These are phyloP conservation scores for Cytidiella melzeri DNA, from an alignment of 768 basidiomycete species.

Conservation along the genomic window DNA sequence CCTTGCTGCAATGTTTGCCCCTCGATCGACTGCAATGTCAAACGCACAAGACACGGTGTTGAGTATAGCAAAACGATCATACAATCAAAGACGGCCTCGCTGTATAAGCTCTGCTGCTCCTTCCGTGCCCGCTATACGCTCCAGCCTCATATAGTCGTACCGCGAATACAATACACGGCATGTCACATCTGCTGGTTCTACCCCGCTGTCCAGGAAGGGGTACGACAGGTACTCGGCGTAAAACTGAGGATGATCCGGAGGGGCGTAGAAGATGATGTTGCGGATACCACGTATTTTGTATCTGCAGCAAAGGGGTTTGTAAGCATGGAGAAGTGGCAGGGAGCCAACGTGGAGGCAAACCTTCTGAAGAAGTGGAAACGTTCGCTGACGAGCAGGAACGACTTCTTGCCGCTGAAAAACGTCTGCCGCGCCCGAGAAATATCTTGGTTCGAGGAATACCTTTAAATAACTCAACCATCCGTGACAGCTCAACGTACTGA, in stretches of 20 bases:
- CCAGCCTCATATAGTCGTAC: conserved; percentile 84
- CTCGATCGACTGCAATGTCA: too few relatives aligned
- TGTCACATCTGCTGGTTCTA: conserved; percentile 84
- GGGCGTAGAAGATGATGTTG: conserved; percentile 89
- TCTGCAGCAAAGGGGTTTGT: conserved; percentile 31
- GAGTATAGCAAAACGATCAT: too few relatives aligned
- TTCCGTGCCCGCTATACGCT: conserved; percentile 67
- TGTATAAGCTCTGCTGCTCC: conserved; percentile 26
- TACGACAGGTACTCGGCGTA: conserved; percentile 86
- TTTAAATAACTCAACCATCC: too few relatives aligned
- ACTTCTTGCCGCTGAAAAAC: conserved; percentile 84
- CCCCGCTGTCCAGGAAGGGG: conserved; percentile 85
- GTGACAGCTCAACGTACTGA: too few relatives aligned
- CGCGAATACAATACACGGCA: conserved; percentile 78
- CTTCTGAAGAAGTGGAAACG: conserved; percentile 98
- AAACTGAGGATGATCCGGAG: conserved; percentile 87
- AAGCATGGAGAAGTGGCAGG: neutral
- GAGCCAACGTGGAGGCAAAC: conserved; percentile 32
- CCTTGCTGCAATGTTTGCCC: too few relatives aligned
- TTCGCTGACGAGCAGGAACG: conserved; percentile 88
- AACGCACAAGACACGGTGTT: too few relatives aligned
- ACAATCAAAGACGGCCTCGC: conserved; percentile 1
- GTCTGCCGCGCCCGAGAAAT: conserved; percentile 90
- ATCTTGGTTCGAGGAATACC: conserved; percentile 90
- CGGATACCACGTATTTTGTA: conserved; percentile 92